phyloP scores from a whole-genome alignment of 345 rosid genomes.

The Eutrema japonicum region DNA sequence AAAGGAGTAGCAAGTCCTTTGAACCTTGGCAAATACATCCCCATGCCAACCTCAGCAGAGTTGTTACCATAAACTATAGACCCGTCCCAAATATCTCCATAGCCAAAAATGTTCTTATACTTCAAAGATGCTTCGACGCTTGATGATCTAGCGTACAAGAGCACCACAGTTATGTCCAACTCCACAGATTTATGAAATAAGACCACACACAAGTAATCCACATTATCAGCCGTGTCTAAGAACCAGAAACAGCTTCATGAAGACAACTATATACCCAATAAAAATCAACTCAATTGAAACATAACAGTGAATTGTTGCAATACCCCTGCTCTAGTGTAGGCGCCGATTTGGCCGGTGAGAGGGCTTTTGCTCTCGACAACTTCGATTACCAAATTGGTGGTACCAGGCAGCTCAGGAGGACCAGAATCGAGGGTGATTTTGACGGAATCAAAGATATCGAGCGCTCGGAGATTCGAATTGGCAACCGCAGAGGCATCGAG shows the following conservation, averaged over 20 bases:
- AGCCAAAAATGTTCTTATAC: conserved; percentile 83
- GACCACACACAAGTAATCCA: conserved; percentile 1
- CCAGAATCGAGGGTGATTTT: conserved; percentile 83
- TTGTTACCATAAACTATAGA: conserved; percentile 83
- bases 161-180: conserved; percentile 21
- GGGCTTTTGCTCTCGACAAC: conserved; percentile 69
- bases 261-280: not conserved
- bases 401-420: conserved; percentile 87
- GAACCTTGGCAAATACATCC: conserved; percentile 78
- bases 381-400: conserved; percentile 73
- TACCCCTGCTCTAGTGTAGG: conserved; percentile 78
- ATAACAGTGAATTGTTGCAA: not conserved
- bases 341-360: conserved; percentile 71
- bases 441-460: conserved; percentile 81
- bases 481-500: conserved; percentile 64
- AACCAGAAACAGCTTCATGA: conserved; percentile 10
- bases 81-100: conserved; percentile 94
- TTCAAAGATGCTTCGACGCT: conserved; percentile 79
- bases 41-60: conserved; percentile 80
- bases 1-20: conserved; percentile 61
- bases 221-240: not conserved
- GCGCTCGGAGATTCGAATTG: conserved; percentile 64
- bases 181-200: not conserved
- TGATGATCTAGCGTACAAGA: conserved; percentile 78
- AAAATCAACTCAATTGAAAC: conserved; percentile 9